These are phyloP conservation scores for Penicillium sp. DNA, from an alignment of 2,329 filamentous ascomycete species.

Conservation along the genomic window DNA sequence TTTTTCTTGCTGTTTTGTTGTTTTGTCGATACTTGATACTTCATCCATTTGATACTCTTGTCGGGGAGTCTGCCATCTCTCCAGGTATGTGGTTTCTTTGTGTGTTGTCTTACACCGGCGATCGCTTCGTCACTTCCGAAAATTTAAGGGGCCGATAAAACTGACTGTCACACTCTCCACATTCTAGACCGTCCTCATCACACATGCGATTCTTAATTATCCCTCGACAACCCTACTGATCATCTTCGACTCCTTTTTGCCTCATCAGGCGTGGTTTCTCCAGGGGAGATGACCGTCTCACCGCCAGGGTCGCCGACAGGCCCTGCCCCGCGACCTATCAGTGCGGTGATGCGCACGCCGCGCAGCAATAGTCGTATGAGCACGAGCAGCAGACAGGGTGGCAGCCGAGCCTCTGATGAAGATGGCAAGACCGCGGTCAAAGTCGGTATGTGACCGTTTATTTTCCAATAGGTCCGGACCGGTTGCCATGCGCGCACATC, in stretches of 20 bases:
- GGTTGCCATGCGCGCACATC: conserved; percentile 4
- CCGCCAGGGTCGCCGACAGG: conserved; percentile 63
- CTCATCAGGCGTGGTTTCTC: conserved; percentile 21
- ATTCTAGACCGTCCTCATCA: conserved; percentile 15
- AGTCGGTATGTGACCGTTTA: conserved; percentile 68
- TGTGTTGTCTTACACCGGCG: background rate
- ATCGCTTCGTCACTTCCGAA: background rate
- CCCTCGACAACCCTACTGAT: background rate
- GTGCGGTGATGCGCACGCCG: conserved; percentile 70
- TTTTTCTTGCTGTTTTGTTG: background rate
- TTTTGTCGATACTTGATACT: too few species aligned
- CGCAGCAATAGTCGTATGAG: conserved; percentile 83
- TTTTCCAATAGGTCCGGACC: conserved; percentile 1
- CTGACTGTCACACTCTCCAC: conserved; percentile 14
- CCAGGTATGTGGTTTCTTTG: conserved; percentile 8
- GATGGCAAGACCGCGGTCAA: conserved; percentile 87
- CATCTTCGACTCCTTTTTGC: conserved; percentile 2
- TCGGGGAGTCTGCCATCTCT: conserved; percentile 7
- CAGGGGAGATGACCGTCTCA: conserved; percentile 58
- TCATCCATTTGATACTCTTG: conserved; percentile 1
- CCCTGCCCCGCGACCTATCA: conserved; percentile 65
- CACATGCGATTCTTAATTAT: conserved; percentile 11
- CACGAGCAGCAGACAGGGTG: conserved; percentile 66
- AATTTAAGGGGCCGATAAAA: conserved; percentile 10
- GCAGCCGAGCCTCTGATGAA: conserved; percentile 82